Conservation (phyloP, 208 protist genomes). For the Acanthamoeba culbertsoni region DNA sequence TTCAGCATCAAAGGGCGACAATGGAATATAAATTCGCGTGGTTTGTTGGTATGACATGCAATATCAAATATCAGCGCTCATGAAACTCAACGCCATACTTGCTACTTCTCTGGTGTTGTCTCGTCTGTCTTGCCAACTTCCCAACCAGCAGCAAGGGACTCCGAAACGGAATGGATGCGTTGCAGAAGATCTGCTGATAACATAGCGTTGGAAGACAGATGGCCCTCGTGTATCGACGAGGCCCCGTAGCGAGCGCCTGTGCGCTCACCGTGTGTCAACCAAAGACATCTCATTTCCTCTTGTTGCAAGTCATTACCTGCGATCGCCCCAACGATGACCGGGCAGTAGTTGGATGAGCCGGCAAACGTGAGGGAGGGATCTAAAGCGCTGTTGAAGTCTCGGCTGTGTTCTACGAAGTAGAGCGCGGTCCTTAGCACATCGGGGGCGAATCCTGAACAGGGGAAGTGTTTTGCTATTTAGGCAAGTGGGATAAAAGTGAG, state of each 20-base stretch:
- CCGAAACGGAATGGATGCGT: too few relatives aligned
- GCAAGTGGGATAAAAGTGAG: not conserved
- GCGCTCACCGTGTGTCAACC: not conserved
- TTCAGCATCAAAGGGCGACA: too few relatives aligned
- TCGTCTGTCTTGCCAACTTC: too few relatives aligned
- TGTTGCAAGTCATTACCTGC: not conserved
- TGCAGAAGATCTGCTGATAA: too few relatives aligned
- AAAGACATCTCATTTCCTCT: not conserved
- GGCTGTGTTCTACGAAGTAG: not conserved
- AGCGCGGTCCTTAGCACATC: not conserved
- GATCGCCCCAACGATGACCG: conserved; percentile 6
- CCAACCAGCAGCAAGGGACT: too few relatives aligned
- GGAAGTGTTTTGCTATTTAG: not conserved
- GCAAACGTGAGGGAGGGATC: not conserved
- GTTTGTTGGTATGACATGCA: too few relatives aligned
- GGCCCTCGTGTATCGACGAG: not conserved
- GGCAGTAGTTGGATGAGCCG: conserved; percentile 22
- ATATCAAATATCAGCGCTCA: too few relatives aligned
- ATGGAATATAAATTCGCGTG: too few relatives aligned
- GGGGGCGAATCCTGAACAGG: not conserved
- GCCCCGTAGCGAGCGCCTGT: not conserved
- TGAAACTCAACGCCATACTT: too few relatives aligned
- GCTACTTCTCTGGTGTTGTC: too few relatives aligned
- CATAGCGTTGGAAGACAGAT: not conserved
- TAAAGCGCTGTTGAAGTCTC: conserved; percentile 5